Base-by-base conservation (phyloP, 208 protist genomes). In the Naegleria fowleri region DNA sequence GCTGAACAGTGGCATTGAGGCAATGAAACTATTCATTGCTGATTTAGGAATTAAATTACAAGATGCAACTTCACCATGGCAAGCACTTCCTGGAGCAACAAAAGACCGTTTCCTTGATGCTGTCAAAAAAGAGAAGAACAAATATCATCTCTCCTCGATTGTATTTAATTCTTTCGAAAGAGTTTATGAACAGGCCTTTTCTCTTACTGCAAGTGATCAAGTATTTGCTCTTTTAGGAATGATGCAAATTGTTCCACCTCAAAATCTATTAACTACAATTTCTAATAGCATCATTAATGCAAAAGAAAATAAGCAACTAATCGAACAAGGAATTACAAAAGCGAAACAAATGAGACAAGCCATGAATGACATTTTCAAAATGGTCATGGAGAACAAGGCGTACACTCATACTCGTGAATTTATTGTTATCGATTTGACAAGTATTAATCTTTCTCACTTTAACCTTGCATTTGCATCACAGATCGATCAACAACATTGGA, bases 321-420 rank as follows among this genome's bases (percentile, higher is more conserved):
- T 79, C 36, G 67, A 79, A 9, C 16, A 79, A 36, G 67, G 67
- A 36, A 79, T 79, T 7, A 79, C 67, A 79, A 79, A 79, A 79
- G 29, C 67, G n/a, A 79, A 79, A 79, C 67, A 79, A 79, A 79
- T 79, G 67, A 79, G 67, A n/a, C 29, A 79, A 79, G 13, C 67
- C 9, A 79, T 79, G 67, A 79, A 36, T 36, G 67, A 79, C n/a
- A 36, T 79, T 36, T 79, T 79, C 67, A 79, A 79, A 33, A 79
- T 25, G 13, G 67, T 79, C n/a, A 79, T 79, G 67, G 67, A 79
- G 25, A 79, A 79, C 29, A 79, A 79, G 9, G 0, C 67, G 0
- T 79, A 79, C n/a, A 36, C 16, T 36, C 29, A 36, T 13, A 79
- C 67, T 79, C 67, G 29, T 36, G 16, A 79, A 36, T 79, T 36